phyloP scores from a whole-genome alignment of 2,329 filamentous ascomycete genomes.

The Apiospora aurea region DNA sequence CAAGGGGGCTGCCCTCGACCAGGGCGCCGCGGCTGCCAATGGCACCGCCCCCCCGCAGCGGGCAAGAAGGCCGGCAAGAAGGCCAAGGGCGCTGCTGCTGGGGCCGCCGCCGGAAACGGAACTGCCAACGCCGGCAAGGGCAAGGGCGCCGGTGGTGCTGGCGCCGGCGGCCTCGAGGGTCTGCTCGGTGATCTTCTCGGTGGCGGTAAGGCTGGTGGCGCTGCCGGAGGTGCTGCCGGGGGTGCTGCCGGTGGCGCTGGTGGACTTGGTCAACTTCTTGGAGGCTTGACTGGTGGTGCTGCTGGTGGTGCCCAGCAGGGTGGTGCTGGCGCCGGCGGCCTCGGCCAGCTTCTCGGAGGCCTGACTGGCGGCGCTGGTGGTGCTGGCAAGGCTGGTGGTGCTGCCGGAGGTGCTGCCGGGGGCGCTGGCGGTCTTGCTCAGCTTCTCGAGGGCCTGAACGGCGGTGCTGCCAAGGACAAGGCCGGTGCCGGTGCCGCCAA shows the following conservation, averaged over 20 bases:
- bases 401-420: conserved; percentile 6
- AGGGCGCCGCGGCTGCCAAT: conserved; percentile 19
- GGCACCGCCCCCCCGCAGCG: neutral
- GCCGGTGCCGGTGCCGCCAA: no score
- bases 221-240: neutral
- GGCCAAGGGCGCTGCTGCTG: conserved; percentile 6
- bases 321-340: neutral
- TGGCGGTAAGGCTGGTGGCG: neutral
- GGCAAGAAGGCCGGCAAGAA: conserved; percentile 20
- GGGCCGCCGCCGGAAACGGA: conserved; percentile 15
- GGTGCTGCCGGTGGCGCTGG: neutral
- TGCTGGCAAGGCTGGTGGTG: neutral
- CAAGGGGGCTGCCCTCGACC: neutral
- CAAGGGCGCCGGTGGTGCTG: neutral
- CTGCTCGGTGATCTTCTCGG: neutral
- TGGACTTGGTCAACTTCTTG: neutral
- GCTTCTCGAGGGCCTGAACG: conserved; percentile 12
- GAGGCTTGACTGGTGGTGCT: neutral
- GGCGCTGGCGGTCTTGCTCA: conserved; percentile 11
- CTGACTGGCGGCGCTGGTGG: conserved; percentile 2
- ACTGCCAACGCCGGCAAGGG: conserved; percentile 21
- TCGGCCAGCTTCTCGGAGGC: neutral
- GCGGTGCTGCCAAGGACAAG: neutral
- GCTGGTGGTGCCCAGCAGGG: conserved; percentile 9
- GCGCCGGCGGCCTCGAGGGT: neutral